Evolutionary conservation across 768 basidiomycete genomes (phyloP), one percentile per base, ranked within the genome.

Genomic region (Naganishia randhawae): DNA sequence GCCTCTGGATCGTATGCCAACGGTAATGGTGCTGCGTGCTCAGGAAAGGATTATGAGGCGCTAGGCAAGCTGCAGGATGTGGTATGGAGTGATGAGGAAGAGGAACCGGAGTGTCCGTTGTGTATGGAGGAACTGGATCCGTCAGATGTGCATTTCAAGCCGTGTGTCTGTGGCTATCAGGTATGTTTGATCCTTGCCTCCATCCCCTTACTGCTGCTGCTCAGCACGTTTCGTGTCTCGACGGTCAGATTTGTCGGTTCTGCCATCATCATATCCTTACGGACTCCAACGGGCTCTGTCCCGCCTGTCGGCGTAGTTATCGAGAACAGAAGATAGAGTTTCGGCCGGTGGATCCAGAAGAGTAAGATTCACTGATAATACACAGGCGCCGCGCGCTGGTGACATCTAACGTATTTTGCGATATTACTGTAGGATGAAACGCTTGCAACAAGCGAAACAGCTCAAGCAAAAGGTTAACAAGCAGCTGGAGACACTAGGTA

Each of bases 71-170:
- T 81, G 45, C 79, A 78, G 55, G 80, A 81, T 71, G 80, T 80
- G 25, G 73, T 74, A 22, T 81, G 78, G 78, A 76, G 75, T 66
- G 80, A 81, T 55, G 80, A 81, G 62, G 80, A 81, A 73, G 95
- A 98, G 79, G 93, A 97, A 77, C 90, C 90, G 71, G 96, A 98
- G 76, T 99, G 96, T 82, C 92, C 96, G 51, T 86, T 99, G 69
- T 99, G 96, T 82, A 87, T 97, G 50, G 95, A 98, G 78, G 93
- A 96, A 83, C 92, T 99, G 89, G 96, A 98, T 82, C 87, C 97
- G 73, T 92, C 92, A 57, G 96, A 99, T 85, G 86, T 97, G 80
- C 95, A 95, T 83, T 99, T 99, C 83, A 95, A 93, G 83, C 96
- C 96, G 31, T 99, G 96, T 81, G 87, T 93, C 62, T 99, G 96